Conservation (phyloP, 306 rosid species). For the Quercus gilva region DNA sequence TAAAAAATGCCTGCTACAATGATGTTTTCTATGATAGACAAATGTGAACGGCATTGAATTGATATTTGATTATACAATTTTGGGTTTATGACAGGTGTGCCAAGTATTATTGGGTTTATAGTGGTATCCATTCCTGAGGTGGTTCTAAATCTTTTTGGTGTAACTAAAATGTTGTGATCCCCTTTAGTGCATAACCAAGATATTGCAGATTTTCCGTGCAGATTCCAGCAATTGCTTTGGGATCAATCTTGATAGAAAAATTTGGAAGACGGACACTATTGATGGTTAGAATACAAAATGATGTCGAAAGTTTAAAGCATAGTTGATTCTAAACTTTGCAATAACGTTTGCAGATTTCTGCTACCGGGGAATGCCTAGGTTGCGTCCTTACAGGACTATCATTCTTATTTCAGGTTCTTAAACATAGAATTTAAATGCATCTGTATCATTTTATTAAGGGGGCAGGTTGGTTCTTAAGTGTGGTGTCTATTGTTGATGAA, state of each 20-base stretch:
- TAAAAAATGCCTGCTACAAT: background rate
- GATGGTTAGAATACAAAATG: background rate
- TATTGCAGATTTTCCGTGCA: background rate
- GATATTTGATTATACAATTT: no score
- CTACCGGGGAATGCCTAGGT: conserved; percentile 8
- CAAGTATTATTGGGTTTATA: conserved; percentile 13
- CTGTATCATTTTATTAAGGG: no score
- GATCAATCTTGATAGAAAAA: conserved; percentile 17
- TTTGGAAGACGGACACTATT: conserved; percentile 23
- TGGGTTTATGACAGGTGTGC: conserved; percentile 9
- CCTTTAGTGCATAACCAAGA: no score
- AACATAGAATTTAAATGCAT: no score
- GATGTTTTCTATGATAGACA: no score
- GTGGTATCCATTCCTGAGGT: conserved; percentile 16
- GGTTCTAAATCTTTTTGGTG: background rate
- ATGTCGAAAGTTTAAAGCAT: background rate
- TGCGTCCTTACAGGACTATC: conserved; percentile 3
- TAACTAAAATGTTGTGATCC: background rate
- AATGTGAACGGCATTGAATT: no score
- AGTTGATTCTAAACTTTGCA: background rate
- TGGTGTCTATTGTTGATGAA: no score
- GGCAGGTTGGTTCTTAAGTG: no score
- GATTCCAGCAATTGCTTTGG: background rate
- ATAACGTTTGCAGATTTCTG: conserved; percentile 10
- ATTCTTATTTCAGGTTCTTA: conserved; percentile 8